Evolutionary conservation across 2,329 filamentous ascomycete genomes (phyloP).

Genomic region (Exophiala viscosa): DNA sequence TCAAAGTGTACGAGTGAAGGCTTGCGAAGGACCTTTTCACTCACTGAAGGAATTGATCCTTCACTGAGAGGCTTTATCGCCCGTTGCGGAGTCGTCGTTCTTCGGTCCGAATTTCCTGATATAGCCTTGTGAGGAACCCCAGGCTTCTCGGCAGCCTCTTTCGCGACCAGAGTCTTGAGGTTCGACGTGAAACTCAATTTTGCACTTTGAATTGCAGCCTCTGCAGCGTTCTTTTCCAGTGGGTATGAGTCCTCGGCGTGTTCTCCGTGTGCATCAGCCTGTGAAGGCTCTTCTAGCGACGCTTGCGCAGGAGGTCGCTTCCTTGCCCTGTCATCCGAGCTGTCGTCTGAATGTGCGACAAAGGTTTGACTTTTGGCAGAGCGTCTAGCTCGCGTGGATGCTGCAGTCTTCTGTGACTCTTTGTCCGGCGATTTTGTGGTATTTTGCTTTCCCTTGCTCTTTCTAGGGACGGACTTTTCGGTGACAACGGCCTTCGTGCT

Average conservation of each 20-base stretch:
- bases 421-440: neutral
- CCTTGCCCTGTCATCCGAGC: conserved; percentile 4
- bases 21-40: conserved; percentile 12
- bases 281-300: neutral
- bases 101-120: no score
- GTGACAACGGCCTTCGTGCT: neutral
- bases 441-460: neutral
- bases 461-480: conserved; percentile 1
- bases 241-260: conserved; percentile 10
- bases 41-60: conserved; percentile 15
- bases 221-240: conserved; percentile 3
- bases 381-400: conserved; percentile 12
- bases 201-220: neutral
- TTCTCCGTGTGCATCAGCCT: neutral
- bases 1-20: conserved; percentile 17
- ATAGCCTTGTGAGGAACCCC: neutral
- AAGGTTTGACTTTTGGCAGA: conserved; percentile 10
- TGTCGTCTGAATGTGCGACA: conserved; percentile 8
- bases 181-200: conserved; percentile 7
- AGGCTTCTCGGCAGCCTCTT: neutral
- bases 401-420: conserved; percentile 5
- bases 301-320: neutral
- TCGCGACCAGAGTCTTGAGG: conserved; percentile 5
- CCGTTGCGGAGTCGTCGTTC: neutral
- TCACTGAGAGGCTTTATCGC: conserved; percentile 7